Base-by-base conservation (phyloP, 495 filamentous ascomycete genomes). In the Lophiostoma macrostomum region DNA sequence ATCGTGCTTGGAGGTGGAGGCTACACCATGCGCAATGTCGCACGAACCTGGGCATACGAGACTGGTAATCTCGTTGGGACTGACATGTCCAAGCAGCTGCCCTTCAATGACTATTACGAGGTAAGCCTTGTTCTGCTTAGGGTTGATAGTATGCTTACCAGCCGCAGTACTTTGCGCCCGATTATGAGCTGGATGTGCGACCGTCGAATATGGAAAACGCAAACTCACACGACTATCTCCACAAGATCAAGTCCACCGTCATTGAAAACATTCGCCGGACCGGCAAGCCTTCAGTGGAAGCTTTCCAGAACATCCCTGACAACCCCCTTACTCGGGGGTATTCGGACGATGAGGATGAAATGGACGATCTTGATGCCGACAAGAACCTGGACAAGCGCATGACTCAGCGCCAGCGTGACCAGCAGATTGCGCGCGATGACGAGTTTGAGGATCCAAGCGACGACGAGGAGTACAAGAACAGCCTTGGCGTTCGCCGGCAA, bases 181-280 rank as follows among this genome's bases (percentile, higher is more conserved):
- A 99, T 63, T 99, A 93, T 66, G 87, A 95, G 67, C 80, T 99
- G 23, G 86, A 97, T 64, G 93, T 99, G 14, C 86, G 90, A 12
- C 80, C 93, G 8, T 95, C 90, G 3, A 99, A 99, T 59, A 99
- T 97, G 93, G 93, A 99, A 67, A 99, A 99, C 61, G 88, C 91
- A 14, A 99, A 99, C 66, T 90, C 87, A 25, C 78, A 74, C 53
- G 93, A 97, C 61, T 99, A 99, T 54, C 79, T 98, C 3, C 86
- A 95, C 58, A 96, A 96, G 74, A 99, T 99, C 70, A 91, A 89
- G 66, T 81, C 76, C 18, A 82, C 91, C 50, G 86, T 99, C 31
- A 85, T 96, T 39, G 90, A 95, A 50, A 99, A 99, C 63, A 80
- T 99, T 4, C 85, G 85, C 61, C 86, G 87, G 40, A 96, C 91